Base-by-base conservation (phyloP, 257 asterid genomes). In the Primulina huaijiensis region DNA sequence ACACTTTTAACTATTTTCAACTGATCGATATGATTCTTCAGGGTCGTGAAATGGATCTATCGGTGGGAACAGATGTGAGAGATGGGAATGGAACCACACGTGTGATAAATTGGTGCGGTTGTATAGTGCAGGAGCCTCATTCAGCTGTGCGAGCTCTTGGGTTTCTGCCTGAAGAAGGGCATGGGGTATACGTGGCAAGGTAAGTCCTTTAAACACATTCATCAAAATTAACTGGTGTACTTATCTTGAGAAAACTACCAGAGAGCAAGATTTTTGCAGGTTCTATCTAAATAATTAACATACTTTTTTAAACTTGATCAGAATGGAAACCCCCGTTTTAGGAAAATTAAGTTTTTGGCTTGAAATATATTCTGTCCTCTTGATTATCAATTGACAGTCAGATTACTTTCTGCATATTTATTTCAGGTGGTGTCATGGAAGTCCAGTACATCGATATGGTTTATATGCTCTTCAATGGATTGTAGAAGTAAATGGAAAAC, bases 141-240 rank as follows among this genome's bases (percentile, higher is more conserved):
- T 74, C 91, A 12, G 97, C 97, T 33, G 99, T 94, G 17, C 95
- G 97, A 72, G 96, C 97, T 72, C 99, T 94, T 76, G 99, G 99
- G 68, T 94, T 82, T 83, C 89, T 94, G 62, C 99, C 99, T 30
- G 87, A 88, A 70, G 97, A 94, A 79, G 99, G 99, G 70, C 99
- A 94, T 62, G 97, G 99, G 1, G 99, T 94, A 53, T 94, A 94
- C 75, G 99, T 91, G 70, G 87, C 99, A 35, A 85, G 99, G 98
- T 88, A 79, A 82, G 60, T 38, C 62, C 68, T 77, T 74, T 35
- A 17, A 64, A n/a, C 37, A 34, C 61, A 21, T 34, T 63, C 16
- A 30, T 68, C 19, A 29, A 60, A 25, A 23, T 34, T 35, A 57
- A 70, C 63, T 23, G 25, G 25, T 23, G 25, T 23, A 23, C 59